phyloP scores from a whole-genome alignment of 176 grass and related monocot species.

The Puya raimondii region DNA sequence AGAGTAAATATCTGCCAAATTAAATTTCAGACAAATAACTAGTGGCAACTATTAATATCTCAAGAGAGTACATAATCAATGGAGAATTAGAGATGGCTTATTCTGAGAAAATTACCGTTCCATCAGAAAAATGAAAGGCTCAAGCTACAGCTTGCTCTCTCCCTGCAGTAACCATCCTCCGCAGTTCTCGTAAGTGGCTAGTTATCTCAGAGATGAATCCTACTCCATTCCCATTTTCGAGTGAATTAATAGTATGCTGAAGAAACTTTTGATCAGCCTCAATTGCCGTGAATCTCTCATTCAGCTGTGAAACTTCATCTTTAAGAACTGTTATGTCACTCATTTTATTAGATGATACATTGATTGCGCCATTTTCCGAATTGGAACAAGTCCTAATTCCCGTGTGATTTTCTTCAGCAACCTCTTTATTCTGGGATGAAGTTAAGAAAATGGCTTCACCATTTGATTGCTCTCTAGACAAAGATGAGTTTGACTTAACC shows the following conservation, averaged over 20 bases:
- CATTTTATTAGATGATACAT: constrained; percentile 4
- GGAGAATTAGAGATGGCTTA: not conserved
- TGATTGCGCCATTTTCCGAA: not conserved
- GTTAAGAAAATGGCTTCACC: not conserved
- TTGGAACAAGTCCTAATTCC: not conserved
- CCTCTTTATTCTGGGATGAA: not conserved
- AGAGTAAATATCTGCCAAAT: not conserved
- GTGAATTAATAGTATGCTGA: constrained; percentile 66
- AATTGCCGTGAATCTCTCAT: constrained; percentile 45
- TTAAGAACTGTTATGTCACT: constrained; percentile 29
- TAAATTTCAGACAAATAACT: not conserved
- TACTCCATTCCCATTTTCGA: constrained; percentile 40
- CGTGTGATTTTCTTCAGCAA: not conserved
- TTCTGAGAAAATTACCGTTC: not conserved
- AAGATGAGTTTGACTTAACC: not conserved
- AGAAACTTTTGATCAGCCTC: constrained; percentile 71
- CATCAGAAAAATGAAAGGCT: not conserved
- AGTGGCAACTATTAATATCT: not conserved
- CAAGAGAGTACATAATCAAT: not conserved
- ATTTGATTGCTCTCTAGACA: not conserved
- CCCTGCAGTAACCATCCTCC: constrained; percentile 31
- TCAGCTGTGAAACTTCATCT: constrained; percentile 45
- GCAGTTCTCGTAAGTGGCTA: constrained; percentile 42
- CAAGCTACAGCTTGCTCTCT: constrained; percentile 16
- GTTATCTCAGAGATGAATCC: constrained; percentile 62